These are phyloP conservation scores for Takakia lepidozioides DNA, from an alignment of 225 moss, liverwort and hornwort species.

Conservation along the genomic window DNA sequence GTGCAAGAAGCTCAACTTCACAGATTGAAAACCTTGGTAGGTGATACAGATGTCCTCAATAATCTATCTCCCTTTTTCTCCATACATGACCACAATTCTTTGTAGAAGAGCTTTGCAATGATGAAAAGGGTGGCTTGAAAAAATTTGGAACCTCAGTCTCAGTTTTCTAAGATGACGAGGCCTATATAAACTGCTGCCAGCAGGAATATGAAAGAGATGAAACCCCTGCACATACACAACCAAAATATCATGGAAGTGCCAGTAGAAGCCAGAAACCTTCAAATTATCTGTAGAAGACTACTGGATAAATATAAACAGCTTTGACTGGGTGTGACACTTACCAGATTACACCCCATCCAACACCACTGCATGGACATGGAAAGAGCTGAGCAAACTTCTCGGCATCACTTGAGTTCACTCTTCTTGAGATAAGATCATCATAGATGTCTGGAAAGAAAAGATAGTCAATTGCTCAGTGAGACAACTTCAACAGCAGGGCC, in stretches of 20 bases:
- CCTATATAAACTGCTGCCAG: slow-evolving; percentile 85
- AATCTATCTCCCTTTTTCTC: no score
- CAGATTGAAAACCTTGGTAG: no score
- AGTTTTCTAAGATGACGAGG: slow-evolving; percentile 32
- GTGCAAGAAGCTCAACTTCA: no score
- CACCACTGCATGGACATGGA: slow-evolving; percentile 91
- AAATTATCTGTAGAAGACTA: neutral
- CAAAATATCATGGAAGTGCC: neutral
- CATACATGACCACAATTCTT: no score
- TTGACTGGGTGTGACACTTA: slow-evolving; percentile 15
- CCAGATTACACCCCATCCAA: slow-evolving; percentile 93
- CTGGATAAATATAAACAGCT: neutral
- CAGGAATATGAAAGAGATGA: slow-evolving; percentile 76
- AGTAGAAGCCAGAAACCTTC: no score
- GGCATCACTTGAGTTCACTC: slow-evolving; percentile 92
- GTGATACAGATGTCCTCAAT: no score
- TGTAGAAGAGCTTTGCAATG: no score
- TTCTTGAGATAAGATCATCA: slow-evolving; percentile 91
- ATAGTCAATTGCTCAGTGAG: no score
- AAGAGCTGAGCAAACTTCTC: slow-evolving; percentile 88
- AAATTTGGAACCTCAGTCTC: neutral
- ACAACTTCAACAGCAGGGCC: no score
- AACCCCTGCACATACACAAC: slow-evolving; percentile 67
- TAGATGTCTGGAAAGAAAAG: slow-evolving; percentile 58
- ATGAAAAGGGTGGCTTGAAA: neutral